Conservation (phyloP, 2,329 filamentous ascomycete genomes). For the Pseudogymnoascus sp. region DNA sequence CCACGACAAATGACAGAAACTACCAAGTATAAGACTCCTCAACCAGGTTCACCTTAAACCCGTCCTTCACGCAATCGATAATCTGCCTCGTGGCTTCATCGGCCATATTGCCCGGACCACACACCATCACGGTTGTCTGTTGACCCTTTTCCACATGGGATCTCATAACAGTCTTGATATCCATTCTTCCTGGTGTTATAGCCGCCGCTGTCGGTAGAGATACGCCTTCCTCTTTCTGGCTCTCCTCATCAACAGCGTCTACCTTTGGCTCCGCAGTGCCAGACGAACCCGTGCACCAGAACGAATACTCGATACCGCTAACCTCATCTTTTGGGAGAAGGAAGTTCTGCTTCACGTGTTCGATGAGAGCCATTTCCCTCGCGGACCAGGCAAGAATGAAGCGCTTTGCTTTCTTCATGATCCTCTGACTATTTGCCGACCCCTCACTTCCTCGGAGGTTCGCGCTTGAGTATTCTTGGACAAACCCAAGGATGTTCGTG, state of each 20-base stretch:
- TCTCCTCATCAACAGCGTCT: neutral
- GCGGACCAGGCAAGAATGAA: constrained; percentile 28
- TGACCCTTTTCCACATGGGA: constrained; percentile 14
- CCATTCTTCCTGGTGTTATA: constrained; percentile 20
- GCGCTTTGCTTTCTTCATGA: constrained; percentile 21
- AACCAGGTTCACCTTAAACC: neutral
- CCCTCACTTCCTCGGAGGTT: constrained; percentile 2
- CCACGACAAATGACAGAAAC: neutral
- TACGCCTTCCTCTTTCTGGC: neutral
- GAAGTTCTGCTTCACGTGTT: constrained; percentile 22
- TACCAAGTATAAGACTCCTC: neutral
- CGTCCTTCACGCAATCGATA: neutral
- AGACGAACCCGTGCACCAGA: constrained; percentile 18
- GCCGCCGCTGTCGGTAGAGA: neutral
- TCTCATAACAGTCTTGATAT: constrained; percentile 20
- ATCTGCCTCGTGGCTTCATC: neutral
- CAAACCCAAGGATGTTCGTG: neutral
- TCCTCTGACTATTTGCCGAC: neutral
- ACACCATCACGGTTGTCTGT: neutral
- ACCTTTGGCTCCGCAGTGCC: neutral
- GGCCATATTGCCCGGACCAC: neutral
- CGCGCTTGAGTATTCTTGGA: constrained; percentile 21
- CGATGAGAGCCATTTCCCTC: constrained; percentile 22
- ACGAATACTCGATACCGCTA: constrained; percentile 4
- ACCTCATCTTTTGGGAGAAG: constrained; percentile 19